Percentiles rank a stretch among this genome's conserved stretches.
These are phyloP conservation scores for Leucogyrophana mollusca DNA, from an alignment of 768 basidiomycete species.

Conservation along the genomic window DNA sequence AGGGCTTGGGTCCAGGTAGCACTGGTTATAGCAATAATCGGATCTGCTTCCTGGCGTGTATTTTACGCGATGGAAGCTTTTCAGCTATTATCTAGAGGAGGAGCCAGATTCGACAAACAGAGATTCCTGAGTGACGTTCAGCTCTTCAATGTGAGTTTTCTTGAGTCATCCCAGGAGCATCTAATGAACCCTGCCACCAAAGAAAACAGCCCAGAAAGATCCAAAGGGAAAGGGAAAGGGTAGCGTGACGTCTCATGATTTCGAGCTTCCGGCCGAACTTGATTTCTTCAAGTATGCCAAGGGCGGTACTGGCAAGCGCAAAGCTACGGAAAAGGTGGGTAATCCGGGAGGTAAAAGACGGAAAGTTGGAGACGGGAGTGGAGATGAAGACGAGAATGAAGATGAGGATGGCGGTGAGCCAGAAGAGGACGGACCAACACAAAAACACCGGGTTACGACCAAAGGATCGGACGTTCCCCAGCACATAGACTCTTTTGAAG, in stretches of 20 bases:
- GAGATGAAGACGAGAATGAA: slow-evolving; percentile 16
- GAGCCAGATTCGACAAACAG: slow-evolving; percentile 76
- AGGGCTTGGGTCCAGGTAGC: too few species aligned
- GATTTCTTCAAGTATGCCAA: slow-evolving; percentile 92
- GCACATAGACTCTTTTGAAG: slow-evolving; percentile 56
- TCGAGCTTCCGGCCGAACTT: slow-evolving; percentile 69
- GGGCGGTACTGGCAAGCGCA: slow-evolving; percentile 53
- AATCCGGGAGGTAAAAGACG: slow-evolving; percentile 24
- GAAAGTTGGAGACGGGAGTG: slow-evolving; percentile 23
- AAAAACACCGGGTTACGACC: slow-evolving; percentile 64
- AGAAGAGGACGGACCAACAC: slow-evolving; percentile 24
- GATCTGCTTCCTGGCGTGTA: too few species aligned
- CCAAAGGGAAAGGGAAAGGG: slow-evolving; percentile 22
- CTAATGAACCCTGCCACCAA: background rate
- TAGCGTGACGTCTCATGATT: slow-evolving; percentile 26
- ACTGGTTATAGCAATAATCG: too few species aligned
- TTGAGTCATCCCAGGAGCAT: too few species aligned
- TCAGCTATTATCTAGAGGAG: slow-evolving; percentile 85
- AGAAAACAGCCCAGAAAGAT: slow-evolving; percentile 24
- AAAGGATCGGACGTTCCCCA: slow-evolving; percentile 74
- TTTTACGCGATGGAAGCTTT: slow-evolving; percentile 78
- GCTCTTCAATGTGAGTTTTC: slow-evolving; percentile 57
- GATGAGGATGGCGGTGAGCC: slow-evolving; percentile 20
- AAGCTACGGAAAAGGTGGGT: slow-evolving; percentile 25
- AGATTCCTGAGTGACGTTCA: slow-evolving; percentile 67